Evolutionary conservation across 176 grass and related monocot genomes (phyloP), one percentile per base, ranked within the genome.

Genomic region (Zoysia japonica): DNA sequence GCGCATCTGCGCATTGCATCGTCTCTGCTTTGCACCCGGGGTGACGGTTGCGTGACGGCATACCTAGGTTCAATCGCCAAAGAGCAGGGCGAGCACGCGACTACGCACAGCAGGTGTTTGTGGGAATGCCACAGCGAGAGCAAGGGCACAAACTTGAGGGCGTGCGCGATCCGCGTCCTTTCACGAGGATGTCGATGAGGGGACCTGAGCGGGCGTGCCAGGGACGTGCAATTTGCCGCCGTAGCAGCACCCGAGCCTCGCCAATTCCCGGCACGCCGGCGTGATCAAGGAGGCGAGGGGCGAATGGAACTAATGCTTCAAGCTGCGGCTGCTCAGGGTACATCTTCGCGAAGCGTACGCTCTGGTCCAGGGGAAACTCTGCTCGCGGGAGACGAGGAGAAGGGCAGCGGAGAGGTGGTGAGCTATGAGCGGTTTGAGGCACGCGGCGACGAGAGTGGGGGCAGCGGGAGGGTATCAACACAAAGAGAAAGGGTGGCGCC

Each of bases 41-140:
- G 28, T 28, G 28, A 28, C 28, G 28, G 28, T 28, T 28, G 28
- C 1, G 15, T 36, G 51, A 68, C 38, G 10, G 60, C 44, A 19
- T 67, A 46, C 51, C 5, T 41, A 62, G 19, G 14, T 65, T 11
- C 11, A 50, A 19, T 52, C 54, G 46, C 68, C 7, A 39, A 68
- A 61, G 67, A 51, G 69, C 8, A 40, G 19, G 61, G 36, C 61
- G 60, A 80, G 76, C 70, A 14, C 36, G 36, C 60, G 51, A 46
- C 79, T 19, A 40, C 28, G 28, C 14, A 51, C 2, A 37, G 52
- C 51, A 68, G 75, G 61, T 79, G 47, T 68, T 46, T 11, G 80
- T 47, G 75, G 38, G 63, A 88, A 79, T 68, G 86, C 47, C 14
- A 15, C 28, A 28, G 28, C 28, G 28, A 28, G 28, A 28, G 28